Evolutionary conservation across 2,329 filamentous ascomycete genomes (phyloP), one percentile per base, ranked within the genome.

Genomic region (Pyricularia pennisetigena): DNA sequence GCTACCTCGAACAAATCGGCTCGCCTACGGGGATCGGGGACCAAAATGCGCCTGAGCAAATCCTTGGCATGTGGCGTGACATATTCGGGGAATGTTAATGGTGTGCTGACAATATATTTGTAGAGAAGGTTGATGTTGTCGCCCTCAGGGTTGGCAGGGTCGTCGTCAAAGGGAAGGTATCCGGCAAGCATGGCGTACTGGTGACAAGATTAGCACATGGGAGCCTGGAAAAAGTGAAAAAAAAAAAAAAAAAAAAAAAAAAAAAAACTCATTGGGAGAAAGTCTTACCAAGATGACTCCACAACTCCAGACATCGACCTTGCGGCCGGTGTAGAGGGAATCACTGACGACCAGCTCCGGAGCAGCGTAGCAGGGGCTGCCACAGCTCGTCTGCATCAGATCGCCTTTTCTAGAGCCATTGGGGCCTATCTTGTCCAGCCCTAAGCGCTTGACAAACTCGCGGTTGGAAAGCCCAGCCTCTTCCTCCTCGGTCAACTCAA

Each of bases 71-170:
- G 95, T 8, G 95, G 95, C 8, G 95, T 97, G 73, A 99, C 95
- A 77, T 98, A 98, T 88, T 99, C 95, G 70, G 95, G 95, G 78
- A 99, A 99, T 4, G 94, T 98, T 61, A 99, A 86, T 49, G 94
- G 94, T 0, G 95, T 99, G 68, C 93, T 96, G 69, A 97, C 94
- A 74, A 99, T 99, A 80, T 99, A 99, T 81, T 98, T 98, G 85
- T 99, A 99, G 30, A 99, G 84, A 12, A 99, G 85, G 77, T 99
- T 99, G 82, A 99, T 99, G 77, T 99, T 99, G 78, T 99, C 95
- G 72, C 95, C 95, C 79, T 99, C 95, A 2, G 95, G 95, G 76
- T 99, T 99, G 64, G 94, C 95, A 71, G 95, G 95, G 75, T 99
- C 95, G 76, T 99, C 95, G 74, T 99, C 95, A 75, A 99, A 99